phyloP scores from a whole-genome alignment of 192 early-diverging fungal genomes.

The Coemansia sp. region DNA sequence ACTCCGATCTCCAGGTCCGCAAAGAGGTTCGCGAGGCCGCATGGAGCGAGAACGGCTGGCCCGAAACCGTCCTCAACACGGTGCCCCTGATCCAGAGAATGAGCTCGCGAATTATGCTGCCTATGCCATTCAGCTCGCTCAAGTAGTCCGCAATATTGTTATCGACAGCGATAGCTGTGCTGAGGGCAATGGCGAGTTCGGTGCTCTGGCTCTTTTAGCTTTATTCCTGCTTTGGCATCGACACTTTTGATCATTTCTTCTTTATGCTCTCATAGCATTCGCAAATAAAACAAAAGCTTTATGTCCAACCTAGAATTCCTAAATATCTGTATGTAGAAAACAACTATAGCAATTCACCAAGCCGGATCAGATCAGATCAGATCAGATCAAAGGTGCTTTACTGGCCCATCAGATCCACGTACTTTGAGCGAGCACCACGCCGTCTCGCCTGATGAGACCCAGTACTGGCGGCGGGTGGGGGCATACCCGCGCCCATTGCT shows the following conservation, averaged over 20 bases:
- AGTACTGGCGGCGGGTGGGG: slow-evolving; percentile 21
- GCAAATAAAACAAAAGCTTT: too few relatives aligned
- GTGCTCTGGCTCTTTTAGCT: neutral
- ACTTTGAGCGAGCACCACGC: slow-evolving; percentile 49
- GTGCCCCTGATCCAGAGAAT: slow-evolving; percentile 78
- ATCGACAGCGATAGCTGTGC: too few relatives aligned
- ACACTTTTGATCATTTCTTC: too few relatives aligned
- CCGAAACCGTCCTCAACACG: slow-evolving; percentile 86
- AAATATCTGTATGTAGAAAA: too few relatives aligned
- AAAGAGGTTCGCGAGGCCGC: slow-evolving; percentile 88
- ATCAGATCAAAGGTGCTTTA: slow-evolving; percentile 1
- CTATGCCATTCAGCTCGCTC: slow-evolving; percentile 73
- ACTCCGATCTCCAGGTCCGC: slow-evolving; percentile 82
- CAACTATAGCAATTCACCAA: too few relatives aligned
- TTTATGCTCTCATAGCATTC: too few relatives aligned
- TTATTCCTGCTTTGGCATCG: too few relatives aligned
- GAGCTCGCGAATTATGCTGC: slow-evolving; percentile 75
- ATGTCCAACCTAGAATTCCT: too few relatives aligned
- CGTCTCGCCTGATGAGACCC: slow-evolving; percentile 24
- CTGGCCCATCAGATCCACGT: slow-evolving; percentile 54
- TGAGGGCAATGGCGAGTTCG: too few relatives aligned
- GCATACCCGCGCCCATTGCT: neutral
- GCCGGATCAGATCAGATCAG: neutral
- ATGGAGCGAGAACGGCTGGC: slow-evolving; percentile 93
- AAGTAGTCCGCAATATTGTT: slow-evolving; percentile 56